A percentile compares a stretch with the other conserved stretches of the same genome.
Evolutionary conservation across 2,329 filamentous ascomycete genomes (phyloP).

Genomic region (Colletotrichum endophyticum): DNA sequence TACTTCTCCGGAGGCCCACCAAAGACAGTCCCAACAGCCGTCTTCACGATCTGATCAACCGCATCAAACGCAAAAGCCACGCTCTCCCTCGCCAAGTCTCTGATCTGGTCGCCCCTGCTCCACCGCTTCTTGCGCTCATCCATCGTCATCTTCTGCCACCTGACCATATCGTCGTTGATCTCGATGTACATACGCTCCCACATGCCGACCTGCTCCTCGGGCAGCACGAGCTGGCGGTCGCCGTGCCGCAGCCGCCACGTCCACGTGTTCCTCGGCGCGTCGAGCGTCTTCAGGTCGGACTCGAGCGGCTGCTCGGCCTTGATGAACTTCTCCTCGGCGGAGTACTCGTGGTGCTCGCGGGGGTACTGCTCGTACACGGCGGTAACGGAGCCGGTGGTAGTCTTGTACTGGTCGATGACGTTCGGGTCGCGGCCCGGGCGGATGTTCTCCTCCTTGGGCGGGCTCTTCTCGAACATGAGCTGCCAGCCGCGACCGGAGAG

Average conservation of each 20-base stretch:
- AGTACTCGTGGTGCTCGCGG: not conserved
- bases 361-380: not conserved
- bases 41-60: not conserved
- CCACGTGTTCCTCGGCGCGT: conserved; percentile 1
- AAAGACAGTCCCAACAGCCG: not conserved
- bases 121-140: not conserved
- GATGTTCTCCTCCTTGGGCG: not conserved
- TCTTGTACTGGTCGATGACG: conserved; percentile 10
- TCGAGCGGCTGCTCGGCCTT: conserved; percentile 18
- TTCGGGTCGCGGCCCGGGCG: not conserved
- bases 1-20: not conserved
- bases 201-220: conserved; percentile 23
- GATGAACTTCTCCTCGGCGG: not conserved
- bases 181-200: conserved; percentile 25
- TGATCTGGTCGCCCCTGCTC: not conserved
- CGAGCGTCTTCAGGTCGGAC: conserved; percentile 10
- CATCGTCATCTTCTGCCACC: not conserved
- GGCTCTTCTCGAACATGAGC: conserved; percentile 7
- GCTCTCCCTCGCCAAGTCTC: not conserved
- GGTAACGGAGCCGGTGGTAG: not conserved
- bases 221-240: not conserved
- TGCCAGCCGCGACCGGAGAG: conserved; percentile 17
- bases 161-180: conserved; percentile 18
- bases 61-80: not conserved
- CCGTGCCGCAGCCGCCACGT: not conserved